phyloP scores from a whole-genome alignment of 352 stramenopile species.

The Phytophthora pistaciae region DNA sequence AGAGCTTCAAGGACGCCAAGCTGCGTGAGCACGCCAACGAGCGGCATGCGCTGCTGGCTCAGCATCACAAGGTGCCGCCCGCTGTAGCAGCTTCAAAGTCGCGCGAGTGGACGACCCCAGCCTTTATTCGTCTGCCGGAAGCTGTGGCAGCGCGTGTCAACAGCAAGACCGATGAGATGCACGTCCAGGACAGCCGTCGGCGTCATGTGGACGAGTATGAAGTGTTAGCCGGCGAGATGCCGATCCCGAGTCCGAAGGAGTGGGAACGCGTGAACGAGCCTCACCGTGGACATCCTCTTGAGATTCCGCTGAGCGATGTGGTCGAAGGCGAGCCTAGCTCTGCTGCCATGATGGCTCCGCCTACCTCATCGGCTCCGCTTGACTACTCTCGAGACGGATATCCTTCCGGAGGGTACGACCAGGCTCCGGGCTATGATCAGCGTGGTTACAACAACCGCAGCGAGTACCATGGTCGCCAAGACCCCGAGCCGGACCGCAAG shows the following conservation, averaged over 20 bases:
- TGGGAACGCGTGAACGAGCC: constrained; percentile 76
- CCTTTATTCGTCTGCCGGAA: constrained; percentile 71
- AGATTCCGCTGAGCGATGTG: constrained; percentile 80
- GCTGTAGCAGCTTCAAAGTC: constrained; percentile 54
- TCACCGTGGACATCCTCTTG: constrained; percentile 58
- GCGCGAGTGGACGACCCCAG: constrained; percentile 75
- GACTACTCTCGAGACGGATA: constrained; percentile 34
- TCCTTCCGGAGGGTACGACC: constrained; percentile 30
- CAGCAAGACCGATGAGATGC: constrained; percentile 63
- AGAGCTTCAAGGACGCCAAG: constrained; percentile 86
- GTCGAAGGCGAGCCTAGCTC: constrained; percentile 37
- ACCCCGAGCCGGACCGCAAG: constrained; percentile 67
- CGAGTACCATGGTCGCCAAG: constrained; percentile 41
- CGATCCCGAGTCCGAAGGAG: constrained; percentile 79
- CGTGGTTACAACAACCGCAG: constrained; percentile 31
- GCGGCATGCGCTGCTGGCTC: constrained; percentile 64
- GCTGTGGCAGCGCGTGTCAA: constrained; percentile 49
- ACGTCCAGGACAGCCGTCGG: constrained; percentile 69
- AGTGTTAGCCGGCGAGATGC: constrained; percentile 83
- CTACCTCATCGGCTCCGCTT: constrained; percentile 18
- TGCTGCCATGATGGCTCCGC: constrained; percentile 30
- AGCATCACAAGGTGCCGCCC: constrained; percentile 75
- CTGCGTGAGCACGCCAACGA: constrained; percentile 87
- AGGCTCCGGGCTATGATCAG: constrained; percentile 31
- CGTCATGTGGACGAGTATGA: constrained; percentile 87